phyloP scores from a whole-genome alignment of 169 alveolate species.

The Cryptosporidium xiaoi region DNA sequence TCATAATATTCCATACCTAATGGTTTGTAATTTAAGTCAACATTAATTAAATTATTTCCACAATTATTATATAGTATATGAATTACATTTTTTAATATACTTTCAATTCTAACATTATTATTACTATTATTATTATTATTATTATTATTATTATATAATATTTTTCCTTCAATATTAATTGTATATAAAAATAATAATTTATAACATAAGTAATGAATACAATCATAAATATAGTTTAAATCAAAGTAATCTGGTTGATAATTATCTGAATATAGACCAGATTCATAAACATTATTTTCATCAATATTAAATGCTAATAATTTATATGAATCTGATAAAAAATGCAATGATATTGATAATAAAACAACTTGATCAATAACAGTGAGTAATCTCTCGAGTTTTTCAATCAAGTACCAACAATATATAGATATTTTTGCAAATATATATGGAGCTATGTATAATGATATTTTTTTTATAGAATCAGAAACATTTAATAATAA shows the following conservation, averaged over 20 bases:
- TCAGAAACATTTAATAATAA: slow-evolving; percentile 1
- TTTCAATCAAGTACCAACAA: slow-evolving; percentile 61
- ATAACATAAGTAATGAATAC: slow-evolving; percentile 15
- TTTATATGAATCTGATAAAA: slow-evolving; percentile 16
- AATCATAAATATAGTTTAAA: slow-evolving; percentile 13
- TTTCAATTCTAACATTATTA: too few relatives aligned
- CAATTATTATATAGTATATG: not conserved
- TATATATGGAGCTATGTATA: slow-evolving; percentile 32
- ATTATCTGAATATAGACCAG: not conserved
- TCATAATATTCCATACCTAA: not conserved
- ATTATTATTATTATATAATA: not conserved
- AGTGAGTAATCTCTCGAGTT: slow-evolving; percentile 31
- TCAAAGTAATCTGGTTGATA: slow-evolving; percentile 8
- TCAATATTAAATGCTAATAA: not conserved
- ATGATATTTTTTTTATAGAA: slow-evolving; percentile 27
- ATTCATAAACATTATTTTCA: not conserved
- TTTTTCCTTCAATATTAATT: not conserved
- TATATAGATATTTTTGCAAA: slow-evolving; percentile 17
- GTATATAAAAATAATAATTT: slow-evolving; percentile 7
- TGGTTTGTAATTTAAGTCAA: not conserved
- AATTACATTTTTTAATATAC: too few relatives aligned
- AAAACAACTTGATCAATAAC: slow-evolving; percentile 34
- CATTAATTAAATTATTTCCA: not conserved
- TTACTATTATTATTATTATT: not conserved
- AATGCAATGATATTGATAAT: slow-evolving; percentile 44